Base-by-base conservation (phyloP, 148 eudicot genomes). In the Pharnaceum exiguum region DNA sequence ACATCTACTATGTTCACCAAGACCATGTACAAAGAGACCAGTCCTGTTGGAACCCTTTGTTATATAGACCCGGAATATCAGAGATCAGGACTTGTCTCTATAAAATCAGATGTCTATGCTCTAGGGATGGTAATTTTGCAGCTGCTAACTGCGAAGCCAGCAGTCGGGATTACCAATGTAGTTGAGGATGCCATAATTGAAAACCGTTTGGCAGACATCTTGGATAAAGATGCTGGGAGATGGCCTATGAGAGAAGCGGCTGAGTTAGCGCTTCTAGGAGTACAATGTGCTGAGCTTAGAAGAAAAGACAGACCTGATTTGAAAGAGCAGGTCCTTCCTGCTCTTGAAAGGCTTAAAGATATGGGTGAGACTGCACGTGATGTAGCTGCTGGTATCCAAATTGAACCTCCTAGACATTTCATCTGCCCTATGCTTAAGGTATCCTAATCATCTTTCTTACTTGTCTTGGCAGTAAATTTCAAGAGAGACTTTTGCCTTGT, bases 351-450 rank as follows among this genome's bases (percentile, higher is more conserved):
- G 49, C 22, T 91, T 62, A 85, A 82, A 66, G 82, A 81, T 7
- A 8, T 72, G 22, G 94, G 87, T 22, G 82, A 77, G 18, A 71
- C 53, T 44, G 90, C 90, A 27, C 77, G 77, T 18, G 77, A 78
- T 51, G 25, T 43, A 51, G 57, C 60, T 35, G 51, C 59, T 2
- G 62, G 45, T 35, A 66, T 55, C 38, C 60, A 57, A 26, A 59
- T 59, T 0, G 68, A 63, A 12, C 85, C 95, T 66, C 93, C 89
- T 0, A 80, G 40, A 50, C 89, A 83, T 71, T 90, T 87, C 74
- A 71, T 80, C 27, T 90, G 97, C 57, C 97, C 97, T 56, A 84
- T 90, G 55, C 81, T 82, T 43, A 73, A 79, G 86, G 97, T 89
- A 69, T 64, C 46, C n/a, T 31, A 21, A 32, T 50, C 12, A 51